Percentiles rank a stretch among this genome's conserved stretches.
Conservation (phyloP, 441 rosid genomes). For the Adansonia rubrostipa region DNA sequence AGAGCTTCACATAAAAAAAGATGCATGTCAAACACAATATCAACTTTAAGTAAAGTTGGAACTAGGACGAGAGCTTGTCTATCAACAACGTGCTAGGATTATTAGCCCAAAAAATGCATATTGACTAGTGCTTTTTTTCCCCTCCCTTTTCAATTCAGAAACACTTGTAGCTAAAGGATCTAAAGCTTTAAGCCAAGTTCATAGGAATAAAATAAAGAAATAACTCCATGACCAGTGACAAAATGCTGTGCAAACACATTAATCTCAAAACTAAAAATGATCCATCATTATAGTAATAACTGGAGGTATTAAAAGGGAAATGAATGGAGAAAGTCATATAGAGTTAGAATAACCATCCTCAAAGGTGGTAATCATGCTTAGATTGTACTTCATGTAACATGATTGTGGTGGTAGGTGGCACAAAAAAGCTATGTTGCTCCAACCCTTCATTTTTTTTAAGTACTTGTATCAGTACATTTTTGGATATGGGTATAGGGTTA, state of each 20-base stretch:
- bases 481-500: no score
- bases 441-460: no score
- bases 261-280: not conserved
- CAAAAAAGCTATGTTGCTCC: not conserved
- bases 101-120: not conserved
- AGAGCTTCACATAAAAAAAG: not conserved
- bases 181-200: not conserved
- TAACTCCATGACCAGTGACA: not conserved
- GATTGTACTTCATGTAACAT: not conserved
- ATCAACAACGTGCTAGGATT: not conserved
- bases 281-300: not conserved
- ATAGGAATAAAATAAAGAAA: not conserved
- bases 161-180: not conserved
- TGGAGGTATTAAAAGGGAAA: not conserved
- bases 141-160: not conserved
- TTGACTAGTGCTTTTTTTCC: not conserved
- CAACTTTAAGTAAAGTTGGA: not conserved
- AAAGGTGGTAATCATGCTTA: not conserved
- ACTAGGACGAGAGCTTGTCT: not conserved
- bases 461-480: no score
- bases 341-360: not conserved
- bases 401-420: not conserved
- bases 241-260: not conserved
- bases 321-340: not conserved
- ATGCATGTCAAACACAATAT: not conserved